These are phyloP conservation scores for Mortierella sp. DNA, from an alignment of 371 early-diverging fungal genomes.

Conservation along the genomic window DNA sequence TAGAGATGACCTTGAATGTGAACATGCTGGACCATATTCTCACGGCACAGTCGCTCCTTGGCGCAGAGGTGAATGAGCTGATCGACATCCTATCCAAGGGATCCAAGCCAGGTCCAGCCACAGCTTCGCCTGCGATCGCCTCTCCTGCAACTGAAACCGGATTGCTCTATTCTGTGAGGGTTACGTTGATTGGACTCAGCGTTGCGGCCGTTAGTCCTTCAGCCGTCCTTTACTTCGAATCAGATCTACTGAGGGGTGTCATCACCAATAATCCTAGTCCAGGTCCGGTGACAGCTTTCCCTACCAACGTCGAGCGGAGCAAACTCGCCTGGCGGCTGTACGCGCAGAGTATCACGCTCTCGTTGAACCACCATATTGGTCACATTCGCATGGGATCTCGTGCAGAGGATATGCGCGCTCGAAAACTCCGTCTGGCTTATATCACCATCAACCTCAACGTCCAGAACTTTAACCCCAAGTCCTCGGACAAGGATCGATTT, in stretches of 20 bases:
- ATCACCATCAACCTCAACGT: constrained; percentile 73
- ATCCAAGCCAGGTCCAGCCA: constrained; percentile 8
- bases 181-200: constrained; percentile 70
- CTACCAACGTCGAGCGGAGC: constrained; percentile 18
- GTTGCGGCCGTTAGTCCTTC: constrained; percentile 78
- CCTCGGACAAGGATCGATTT: constrained; percentile 26
- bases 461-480: constrained; percentile 64
- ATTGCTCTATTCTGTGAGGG: constrained; percentile 67
- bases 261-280: constrained; percentile 60
- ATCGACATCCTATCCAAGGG: constrained; percentile 73
- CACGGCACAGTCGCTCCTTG: constrained; percentile 82
- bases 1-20: constrained; percentile 75
- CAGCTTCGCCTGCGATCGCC: constrained; percentile 10
- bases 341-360: constrained; percentile 67
- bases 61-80: constrained; percentile 82
- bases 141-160: constrained; percentile 7
- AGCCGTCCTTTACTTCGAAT: constrained; percentile 73
- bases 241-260: constrained; percentile 71
- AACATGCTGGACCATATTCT: constrained; percentile 81
- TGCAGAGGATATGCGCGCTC: constrained; percentile 55
- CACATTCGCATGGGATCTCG: constrained; percentile 36
- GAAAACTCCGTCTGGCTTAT: constrained; percentile 74
- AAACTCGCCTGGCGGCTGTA: constrained; percentile 65
- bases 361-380: constrained; percentile 66
- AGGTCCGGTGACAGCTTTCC: constrained; percentile 13